phyloP scores from a whole-genome alignment of 2,329 filamentous ascomycete species.

The Fusarium dimerum region DNA sequence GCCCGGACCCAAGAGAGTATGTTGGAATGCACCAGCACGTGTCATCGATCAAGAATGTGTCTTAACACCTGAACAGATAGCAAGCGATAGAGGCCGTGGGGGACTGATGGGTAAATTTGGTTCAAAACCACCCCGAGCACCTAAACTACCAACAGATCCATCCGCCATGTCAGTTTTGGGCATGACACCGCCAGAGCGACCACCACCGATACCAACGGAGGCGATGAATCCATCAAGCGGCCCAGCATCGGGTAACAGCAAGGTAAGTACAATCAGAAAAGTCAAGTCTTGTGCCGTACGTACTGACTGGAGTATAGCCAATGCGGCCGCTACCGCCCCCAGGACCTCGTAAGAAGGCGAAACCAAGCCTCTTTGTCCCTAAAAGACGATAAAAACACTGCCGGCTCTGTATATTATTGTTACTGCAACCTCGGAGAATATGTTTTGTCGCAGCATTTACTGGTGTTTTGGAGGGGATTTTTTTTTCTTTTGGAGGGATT shows the following conservation, averaged over 20 bases:
- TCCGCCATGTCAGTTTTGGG: slow-evolving; percentile 55
- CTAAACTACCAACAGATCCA: slow-evolving; percentile 45
- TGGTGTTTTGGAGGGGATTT: neutral
- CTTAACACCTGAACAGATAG: slow-evolving; percentile 34
- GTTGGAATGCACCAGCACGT: slow-evolving; percentile 21
- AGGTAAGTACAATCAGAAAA: slow-evolving; percentile 14
- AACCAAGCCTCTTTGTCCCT: slow-evolving; percentile 48
- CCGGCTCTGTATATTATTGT: neutral
- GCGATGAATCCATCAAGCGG: slow-evolving; percentile 22
- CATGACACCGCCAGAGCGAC: slow-evolving; percentile 47
- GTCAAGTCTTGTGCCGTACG: slow-evolving; percentile 1
- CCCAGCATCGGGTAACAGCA: slow-evolving; percentile 21
- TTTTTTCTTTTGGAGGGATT: neutral
- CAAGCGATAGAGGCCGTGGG: slow-evolving; percentile 32
- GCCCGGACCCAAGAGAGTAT: slow-evolving; percentile 43
- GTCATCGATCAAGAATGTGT: neutral
- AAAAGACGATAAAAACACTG: slow-evolving; percentile 33
- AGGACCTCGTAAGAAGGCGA: slow-evolving; percentile 39
- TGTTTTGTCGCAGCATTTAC: neutral
- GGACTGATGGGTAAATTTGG: slow-evolving; percentile 40
- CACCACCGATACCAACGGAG: slow-evolving; percentile 30
- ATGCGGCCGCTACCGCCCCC: slow-evolving; percentile 27
- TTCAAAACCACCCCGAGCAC: slow-evolving; percentile 29
- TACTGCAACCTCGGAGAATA: neutral
- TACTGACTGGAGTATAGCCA: slow-evolving; percentile 19